Conservation (phyloP, 108 stramenopile genomes). For the Conticribra guillardii region DNA sequence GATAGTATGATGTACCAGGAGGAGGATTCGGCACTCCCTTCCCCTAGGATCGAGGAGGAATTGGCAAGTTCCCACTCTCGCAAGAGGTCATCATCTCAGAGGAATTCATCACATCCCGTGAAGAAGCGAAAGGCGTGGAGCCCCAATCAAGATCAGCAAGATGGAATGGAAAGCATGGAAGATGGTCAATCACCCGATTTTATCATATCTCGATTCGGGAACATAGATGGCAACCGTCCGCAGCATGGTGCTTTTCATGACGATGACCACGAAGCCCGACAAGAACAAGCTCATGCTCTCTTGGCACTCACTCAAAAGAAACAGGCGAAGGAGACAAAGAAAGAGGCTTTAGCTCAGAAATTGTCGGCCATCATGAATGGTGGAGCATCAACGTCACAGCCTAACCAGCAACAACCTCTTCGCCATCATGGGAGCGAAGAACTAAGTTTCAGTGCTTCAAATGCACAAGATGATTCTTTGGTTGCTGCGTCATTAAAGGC, state of each 20-base stretch:
- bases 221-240: too few species aligned
- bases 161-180: neutral
- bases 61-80: neutral
- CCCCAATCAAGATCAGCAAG: neutral
- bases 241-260: too few species aligned
- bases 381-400: neutral
- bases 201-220: too few species aligned
- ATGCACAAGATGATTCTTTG: too few species aligned
- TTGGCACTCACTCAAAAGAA: neutral
- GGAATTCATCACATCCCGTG: neutral
- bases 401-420: too few species aligned
- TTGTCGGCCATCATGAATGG: neutral
- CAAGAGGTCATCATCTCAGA: neutral
- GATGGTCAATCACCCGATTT: too few species aligned
- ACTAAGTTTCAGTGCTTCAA: too few species aligned
- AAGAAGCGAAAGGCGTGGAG: neutral
- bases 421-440: too few species aligned
- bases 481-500: too few species aligned
- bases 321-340: neutral
- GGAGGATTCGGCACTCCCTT: too few species aligned
- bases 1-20: neutral
- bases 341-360: neutral
- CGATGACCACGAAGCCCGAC: neutral
- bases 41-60: too few species aligned
- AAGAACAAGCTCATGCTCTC: neutral